Base-by-base conservation (phyloP, 495 filamentous ascomycete species). In the Rhizodiscina lignyota region DNA sequence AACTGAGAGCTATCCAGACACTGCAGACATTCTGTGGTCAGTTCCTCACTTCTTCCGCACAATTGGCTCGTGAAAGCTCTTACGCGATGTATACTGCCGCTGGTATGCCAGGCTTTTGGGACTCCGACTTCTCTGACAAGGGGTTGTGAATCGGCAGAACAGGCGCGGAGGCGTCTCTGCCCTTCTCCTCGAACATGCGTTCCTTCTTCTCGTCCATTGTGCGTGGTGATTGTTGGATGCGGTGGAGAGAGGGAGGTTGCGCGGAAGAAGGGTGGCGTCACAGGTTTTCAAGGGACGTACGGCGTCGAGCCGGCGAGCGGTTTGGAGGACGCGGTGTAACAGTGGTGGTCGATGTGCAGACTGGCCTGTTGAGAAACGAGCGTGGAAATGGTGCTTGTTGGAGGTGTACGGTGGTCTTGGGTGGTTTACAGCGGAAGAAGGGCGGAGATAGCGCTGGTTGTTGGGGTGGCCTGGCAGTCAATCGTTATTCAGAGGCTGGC, bases 61-160 rank as follows among this genome's bases (percentile, higher is more conserved):
- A 29, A 20, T 18, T 30, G 21, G 29, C 12, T 16, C 4, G 3
- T 27, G n/a, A 20, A 19, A 17, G 26, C 38, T 67, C 85, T 64
- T 60, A 93, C 84, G 63, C 67, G 40, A 96, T 84, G 55, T 96
- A 97, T 51, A 93, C 56, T 2, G 81, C 76, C 36, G 89, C 82
- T 55, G 89, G 89, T 21, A 96, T 58, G 8, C 67, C 53, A 4
- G 68, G 45, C 52, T 74, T 72, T 31, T 76, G 55, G 22, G 74
- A 61, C 49, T 73, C 64, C 32, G 62, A 30, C 68, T 83, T 85
- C 51, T 85, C 73, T 18, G 61, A 62, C 24, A 66, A 55, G 45
- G 74, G 80, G 50, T 83, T 89, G 51, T 83, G 72, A 11, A 76
- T 83, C 26, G 85, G 85, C 42, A 92, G 62, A 32, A 79, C 61